Evolutionary conservation across 176 grass and related monocot genomes (phyloP), one percentile per base, ranked within the genome.

Genomic region (Triticum turgidum): DNA sequence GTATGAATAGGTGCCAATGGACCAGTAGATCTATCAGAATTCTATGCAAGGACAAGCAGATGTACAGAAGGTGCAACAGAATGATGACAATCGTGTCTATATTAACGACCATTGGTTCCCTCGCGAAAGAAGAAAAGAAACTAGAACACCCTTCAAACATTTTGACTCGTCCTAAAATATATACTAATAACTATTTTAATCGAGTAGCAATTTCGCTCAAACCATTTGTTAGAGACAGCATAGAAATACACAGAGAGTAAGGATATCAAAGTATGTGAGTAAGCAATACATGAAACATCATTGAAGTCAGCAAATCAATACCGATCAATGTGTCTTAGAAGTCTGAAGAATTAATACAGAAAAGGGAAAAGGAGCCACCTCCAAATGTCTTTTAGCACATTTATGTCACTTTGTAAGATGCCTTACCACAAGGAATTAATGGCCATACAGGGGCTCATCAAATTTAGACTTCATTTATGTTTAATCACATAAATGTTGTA

Each of bases 1-100:
- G 80, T 17, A 89, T 38, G 37, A 42, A 81, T 59, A 11, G n/a
- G 21, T 61, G 9, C 22, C 20, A 76, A 47, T 47, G 49, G 10
- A 61, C 29, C 59, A 63, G 64, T 79, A 51, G 32, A 83, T 47
- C 52, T 39, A 15, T 80, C 69, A 44, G 62, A 73, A 83, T 65
- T 47, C 0, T 34, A 63, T 64, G 25, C 1, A 76, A 84, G 39
- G 11, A 76, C 18, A 75, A 76, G 13, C 70, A 33, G 4, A 84
- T 25, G 58, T 35, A 76, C 15, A 51, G 10, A 76, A 45, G 15
- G 5, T 65, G 39, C 11, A 45, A 49, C 71, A 34, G 25, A 64
- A 84, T 13, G 56, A 65, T 63, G 82, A 49, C 24, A 4, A 64
- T 39, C 39, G 10, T 14, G 38, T 85, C 12, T 25, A 47, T 44